Conservation (phyloP, 2,329 filamentous ascomycete genomes). For the Aaosphaeria arxii region DNA sequence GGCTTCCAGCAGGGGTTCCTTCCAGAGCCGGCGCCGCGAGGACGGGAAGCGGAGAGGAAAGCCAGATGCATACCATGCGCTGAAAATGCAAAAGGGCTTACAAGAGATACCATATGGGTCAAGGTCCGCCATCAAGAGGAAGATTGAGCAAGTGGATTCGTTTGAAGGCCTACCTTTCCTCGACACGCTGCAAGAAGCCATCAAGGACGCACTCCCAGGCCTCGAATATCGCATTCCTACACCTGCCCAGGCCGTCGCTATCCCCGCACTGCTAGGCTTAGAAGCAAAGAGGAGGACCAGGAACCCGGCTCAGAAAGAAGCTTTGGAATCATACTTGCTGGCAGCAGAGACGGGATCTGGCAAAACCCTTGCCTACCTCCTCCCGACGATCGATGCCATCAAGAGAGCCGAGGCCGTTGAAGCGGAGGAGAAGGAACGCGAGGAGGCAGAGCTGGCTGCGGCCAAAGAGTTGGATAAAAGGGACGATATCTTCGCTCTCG, state of each 20-base stretch:
- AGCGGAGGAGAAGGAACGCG: constrained; percentile 48
- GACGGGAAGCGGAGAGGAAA: constrained; percentile 26
- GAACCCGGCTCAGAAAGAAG: constrained; percentile 23
- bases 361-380: constrained; percentile 89
- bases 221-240: constrained; percentile 77
- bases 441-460: constrained; percentile 51
- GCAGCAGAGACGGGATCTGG: constrained; percentile 96
- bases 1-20: constrained; percentile 6
- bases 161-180: constrained; percentile 81
- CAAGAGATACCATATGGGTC: constrained; percentile 73
- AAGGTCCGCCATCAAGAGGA: constrained; percentile 59
- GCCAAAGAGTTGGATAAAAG: constrained; percentile 21
- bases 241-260: constrained; percentile 83
- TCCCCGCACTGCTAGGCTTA: constrained; percentile 72
- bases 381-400: constrained; percentile 80
- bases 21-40: constrained; percentile 6
- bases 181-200: constrained; percentile 66
- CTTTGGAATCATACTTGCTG: constrained; percentile 69
- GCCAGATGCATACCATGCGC: constrained; percentile 66
- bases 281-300: constrained; percentile 35
- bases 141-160: constrained; percentile 63
- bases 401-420: constrained; percentile 68
- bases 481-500: constrained; percentile 59
- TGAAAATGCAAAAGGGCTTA: constrained; percentile 90
- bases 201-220: constrained; percentile 74